phyloP scores from a whole-genome alignment of 2,329 filamentous ascomycete genomes.

The Chaetothyriales sp. region DNA sequence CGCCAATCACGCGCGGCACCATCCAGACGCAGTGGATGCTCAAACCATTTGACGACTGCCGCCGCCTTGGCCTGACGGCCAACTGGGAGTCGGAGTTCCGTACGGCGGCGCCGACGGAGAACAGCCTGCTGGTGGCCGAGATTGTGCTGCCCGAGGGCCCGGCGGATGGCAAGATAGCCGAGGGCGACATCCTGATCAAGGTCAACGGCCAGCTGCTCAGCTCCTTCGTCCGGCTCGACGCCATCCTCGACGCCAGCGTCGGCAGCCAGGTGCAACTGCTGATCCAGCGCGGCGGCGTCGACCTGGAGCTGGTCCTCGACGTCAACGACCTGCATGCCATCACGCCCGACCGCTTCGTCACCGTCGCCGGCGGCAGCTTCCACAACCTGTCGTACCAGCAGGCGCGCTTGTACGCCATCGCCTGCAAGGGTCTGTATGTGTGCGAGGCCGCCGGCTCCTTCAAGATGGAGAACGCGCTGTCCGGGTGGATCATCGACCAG shows the following conservation, averaged over 20 bases:
- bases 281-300: constrained; percentile 76
- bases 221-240: constrained; percentile 82
- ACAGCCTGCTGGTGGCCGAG: constrained; percentile 92
- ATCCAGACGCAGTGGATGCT: constrained; percentile 96
- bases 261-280: constrained; percentile 63
- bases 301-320: constrained; percentile 68
- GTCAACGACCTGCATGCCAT: constrained; percentile 88
- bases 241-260: constrained; percentile 80
- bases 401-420: constrained; percentile 86
- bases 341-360: constrained; percentile 89
- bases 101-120: constrained; percentile 76
- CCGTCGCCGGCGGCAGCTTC: constrained; percentile 86
- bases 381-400: constrained; percentile 96
- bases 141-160: constrained; percentile 86
- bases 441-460: constrained; percentile 93
- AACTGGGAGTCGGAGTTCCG: constrained; percentile 79
- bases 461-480: constrained; percentile 78
- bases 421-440: constrained; percentile 82
- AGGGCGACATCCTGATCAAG: constrained; percentile 85
- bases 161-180: constrained; percentile 72
- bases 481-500: constrained; percentile 85
- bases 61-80: constrained; percentile 68
- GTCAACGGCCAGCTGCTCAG: constrained; percentile 89
- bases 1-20: constrained; percentile 74
- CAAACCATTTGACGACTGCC: constrained; percentile 95